These are phyloP conservation scores for Dendrobium catenatum DNA, from an alignment of 106 monocot genomes.

Conservation along the genomic window DNA sequence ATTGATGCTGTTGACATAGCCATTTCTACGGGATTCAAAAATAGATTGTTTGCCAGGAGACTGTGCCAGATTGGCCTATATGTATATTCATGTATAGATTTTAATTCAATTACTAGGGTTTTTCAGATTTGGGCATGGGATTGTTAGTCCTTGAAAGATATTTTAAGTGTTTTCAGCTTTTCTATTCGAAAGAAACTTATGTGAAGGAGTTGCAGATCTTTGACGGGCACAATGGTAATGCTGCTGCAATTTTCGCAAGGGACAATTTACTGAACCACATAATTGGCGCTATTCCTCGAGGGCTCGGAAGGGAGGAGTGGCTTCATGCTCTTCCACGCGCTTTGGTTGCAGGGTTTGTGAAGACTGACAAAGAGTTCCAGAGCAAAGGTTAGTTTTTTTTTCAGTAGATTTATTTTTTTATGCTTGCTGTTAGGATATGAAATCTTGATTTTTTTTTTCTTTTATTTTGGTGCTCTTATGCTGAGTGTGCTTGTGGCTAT, in stretches of 20 bases:
- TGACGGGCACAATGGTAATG: conserved; percentile 69
- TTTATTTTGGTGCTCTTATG: background rate
- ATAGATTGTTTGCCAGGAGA: background rate
- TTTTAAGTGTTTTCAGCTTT: background rate
- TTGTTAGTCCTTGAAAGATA: background rate
- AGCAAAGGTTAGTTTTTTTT: conserved; percentile 12
- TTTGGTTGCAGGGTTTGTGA: conserved; percentile 66
- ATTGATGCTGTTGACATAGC: background rate
- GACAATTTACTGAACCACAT: conserved; percentile 55
- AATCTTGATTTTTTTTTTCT: background rate
- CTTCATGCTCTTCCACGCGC: conserved; percentile 63
- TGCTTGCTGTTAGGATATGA: background rate
- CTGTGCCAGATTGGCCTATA: background rate
- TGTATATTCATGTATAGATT: background rate
- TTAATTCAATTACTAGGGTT: background rate
- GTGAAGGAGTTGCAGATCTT: conserved; percentile 30
- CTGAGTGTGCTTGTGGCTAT: background rate
- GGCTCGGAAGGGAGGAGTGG: conserved; percentile 58
- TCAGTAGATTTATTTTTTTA: background rate
- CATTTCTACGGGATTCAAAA: too few relatives aligned
- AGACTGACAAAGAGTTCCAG: conserved; percentile 65
- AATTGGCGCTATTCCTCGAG: conserved; percentile 41
- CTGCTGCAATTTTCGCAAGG: conserved; percentile 50
- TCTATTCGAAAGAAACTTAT: background rate
- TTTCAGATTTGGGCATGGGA: background rate